phyloP scores from a whole-genome alignment of 805 yeast genomes.

The Saccharomycopsis sp. region DNA sequence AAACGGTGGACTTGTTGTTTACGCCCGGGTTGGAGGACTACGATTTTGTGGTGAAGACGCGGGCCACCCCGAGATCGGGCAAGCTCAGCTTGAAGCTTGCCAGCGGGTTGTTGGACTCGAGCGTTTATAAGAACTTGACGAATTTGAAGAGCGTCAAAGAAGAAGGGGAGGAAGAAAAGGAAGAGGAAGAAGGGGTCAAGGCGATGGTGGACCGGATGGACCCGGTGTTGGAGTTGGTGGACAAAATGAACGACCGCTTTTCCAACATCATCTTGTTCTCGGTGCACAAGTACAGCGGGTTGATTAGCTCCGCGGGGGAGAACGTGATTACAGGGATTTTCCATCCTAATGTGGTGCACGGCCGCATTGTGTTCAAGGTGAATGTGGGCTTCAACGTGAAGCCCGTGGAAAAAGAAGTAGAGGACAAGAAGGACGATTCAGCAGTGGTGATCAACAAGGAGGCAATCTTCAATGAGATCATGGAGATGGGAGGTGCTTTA shows the following conservation, averaged over 20 bases:
- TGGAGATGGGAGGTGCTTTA: slow-evolving; percentile 59
- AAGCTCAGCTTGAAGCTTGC: slow-evolving; percentile 33
- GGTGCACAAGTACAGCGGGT: slow-evolving; percentile 42
- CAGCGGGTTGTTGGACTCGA: slow-evolving; percentile 48
- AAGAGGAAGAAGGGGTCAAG: slow-evolving; percentile 32
- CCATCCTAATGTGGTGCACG: slow-evolving; percentile 45
- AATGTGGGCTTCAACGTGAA: slow-evolving; percentile 65
- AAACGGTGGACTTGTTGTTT: slow-evolving; percentile 50
- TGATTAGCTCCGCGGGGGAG: slow-evolving; percentile 43
- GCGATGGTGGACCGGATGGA: slow-evolving; percentile 37
- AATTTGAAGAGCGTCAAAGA: slow-evolving; percentile 9
- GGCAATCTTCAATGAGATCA: slow-evolving; percentile 66
- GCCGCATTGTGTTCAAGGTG: slow-evolving; percentile 54
- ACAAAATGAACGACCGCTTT: slow-evolving; percentile 54
- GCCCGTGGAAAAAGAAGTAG: slow-evolving; percentile 41
- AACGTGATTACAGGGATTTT: slow-evolving; percentile 75
- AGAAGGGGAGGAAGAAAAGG: slow-evolving; percentile 30
- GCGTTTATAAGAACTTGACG: slow-evolving; percentile 51
- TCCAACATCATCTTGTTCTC: slow-evolving; percentile 66
- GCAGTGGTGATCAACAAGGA: slow-evolving; percentile 62
- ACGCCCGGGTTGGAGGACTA: slow-evolving; percentile 79
- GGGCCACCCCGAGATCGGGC: slow-evolving; percentile 19
- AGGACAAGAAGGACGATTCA: slow-evolving; percentile 30
- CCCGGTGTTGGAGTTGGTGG: slow-evolving; percentile 48
- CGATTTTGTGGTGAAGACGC: slow-evolving; percentile 65